Base-by-base conservation (phyloP, 345 rosid species). In the Mangifera indica region DNA sequence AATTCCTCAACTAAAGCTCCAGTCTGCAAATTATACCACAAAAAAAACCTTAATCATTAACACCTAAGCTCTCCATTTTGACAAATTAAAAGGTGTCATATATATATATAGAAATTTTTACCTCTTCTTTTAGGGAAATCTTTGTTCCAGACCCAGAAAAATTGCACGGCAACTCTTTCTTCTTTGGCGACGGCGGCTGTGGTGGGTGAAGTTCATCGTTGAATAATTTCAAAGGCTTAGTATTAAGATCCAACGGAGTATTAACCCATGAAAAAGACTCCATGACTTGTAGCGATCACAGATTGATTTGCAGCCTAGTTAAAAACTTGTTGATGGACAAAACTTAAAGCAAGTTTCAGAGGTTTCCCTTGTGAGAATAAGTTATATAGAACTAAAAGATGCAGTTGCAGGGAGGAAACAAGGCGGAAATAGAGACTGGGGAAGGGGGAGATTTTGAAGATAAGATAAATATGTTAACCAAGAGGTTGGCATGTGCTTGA, bases 1-100 rank as follows among this genome's bases (percentile, higher is more conserved):
- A 95, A 34, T 79, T 95, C 99, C 80, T 89, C 96, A 76, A 82
- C 80, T 75, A 95, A 83, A 70, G 78, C 83, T 44, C 83, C 84
- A n/a, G 70, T 74, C 88, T 84, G 76, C 44, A 52, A 3, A 71
- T 25, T 63, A 13, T 45, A 25, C 44, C 60, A 34, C n/a, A 37
- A 5, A 37, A 56, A 37, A 24, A 32, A 61, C 34, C 18, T 40
- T 68, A 25, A 44, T 45, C 24, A 5, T 37, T 29, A 29, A 29
- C 3, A 29, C 3, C n/a, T 5, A 37, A 7, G 7, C 42, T 7
- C 42, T 37, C 9, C 42, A 37, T 37, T 29, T 29, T 29, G 7
- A 37, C 42, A 37, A 37, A 37, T 37, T 37, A 29, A 29, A 29
- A 37, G 8, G 7, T 1, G 3, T 29, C 9, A 5, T 6, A 37